Evolutionary conservation across 257 asterid genomes (phyloP).

Genomic region (Fraxinus excelsior): DNA sequence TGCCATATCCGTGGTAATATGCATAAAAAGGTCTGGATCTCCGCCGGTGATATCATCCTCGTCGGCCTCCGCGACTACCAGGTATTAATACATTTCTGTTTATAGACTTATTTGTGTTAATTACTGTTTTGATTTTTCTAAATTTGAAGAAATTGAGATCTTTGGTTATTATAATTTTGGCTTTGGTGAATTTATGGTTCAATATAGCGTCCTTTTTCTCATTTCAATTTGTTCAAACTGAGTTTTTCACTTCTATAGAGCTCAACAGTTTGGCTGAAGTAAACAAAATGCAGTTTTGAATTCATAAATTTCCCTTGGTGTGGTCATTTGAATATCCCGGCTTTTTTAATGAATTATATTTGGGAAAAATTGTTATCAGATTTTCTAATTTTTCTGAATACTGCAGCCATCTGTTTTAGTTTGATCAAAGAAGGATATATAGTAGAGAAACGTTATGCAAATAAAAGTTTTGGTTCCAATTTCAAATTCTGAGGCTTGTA

Average conservation of each 20-base stretch:
- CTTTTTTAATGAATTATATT: background rate
- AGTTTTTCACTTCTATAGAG: background rate
- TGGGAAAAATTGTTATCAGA: background rate
- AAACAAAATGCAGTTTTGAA: background rate
- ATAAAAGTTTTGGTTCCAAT: background rate
- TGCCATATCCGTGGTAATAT: constrained; percentile 95
- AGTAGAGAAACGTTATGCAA: background rate
- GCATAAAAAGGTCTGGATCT: constrained; percentile 96
- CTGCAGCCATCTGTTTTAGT: background rate
- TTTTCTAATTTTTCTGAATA: background rate
- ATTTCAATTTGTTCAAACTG: background rate
- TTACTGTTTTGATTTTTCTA: background rate
- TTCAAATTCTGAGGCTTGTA: background rate
- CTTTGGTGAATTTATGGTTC: background rate
- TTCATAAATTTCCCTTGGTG: background rate
- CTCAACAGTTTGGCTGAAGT: background rate
- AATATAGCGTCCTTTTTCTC: background rate
- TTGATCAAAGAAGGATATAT: background rate
- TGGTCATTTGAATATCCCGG: background rate
- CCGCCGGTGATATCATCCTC: constrained; percentile 90
- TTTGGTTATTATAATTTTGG: background rate
- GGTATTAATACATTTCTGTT: constrained; percentile 25
- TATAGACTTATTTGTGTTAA: background rate
- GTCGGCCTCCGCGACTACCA: constrained; percentile 96
- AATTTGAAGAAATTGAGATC: background rate